Evolutionary conservation across 2,329 filamentous ascomycete genomes (phyloP), one percentile per base, ranked within the genome.

Genomic region (Botrytis medusae): DNA sequence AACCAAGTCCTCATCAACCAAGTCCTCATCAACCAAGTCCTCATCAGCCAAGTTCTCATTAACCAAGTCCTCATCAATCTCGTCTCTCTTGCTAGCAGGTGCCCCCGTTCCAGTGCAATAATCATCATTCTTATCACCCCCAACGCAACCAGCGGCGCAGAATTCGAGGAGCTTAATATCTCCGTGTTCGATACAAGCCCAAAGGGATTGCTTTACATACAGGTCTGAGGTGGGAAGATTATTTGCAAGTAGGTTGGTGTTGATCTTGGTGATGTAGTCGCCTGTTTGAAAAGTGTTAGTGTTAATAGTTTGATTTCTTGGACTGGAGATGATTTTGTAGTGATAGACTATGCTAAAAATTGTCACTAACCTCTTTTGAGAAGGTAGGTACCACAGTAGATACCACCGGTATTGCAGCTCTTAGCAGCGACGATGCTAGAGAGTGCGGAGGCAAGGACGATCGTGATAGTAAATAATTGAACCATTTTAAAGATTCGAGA

Each of bases 51-150:
- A 37, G 40, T 42, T 10, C 2, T 12, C 46, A 7, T 4, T 6
- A 32, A 6, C 20, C n/a, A 18, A 16, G 18, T 34, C 32, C 1
- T 32, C 61, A 6, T 64, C 62, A 64, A 64, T 8, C 18, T 32
- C 62, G 4, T 64, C 62, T 48, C 62, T 64, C 29, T 64, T 64
- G 10, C 62, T 44, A 64, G 62, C 40, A 44, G 40, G n/a, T 12
- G 9, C 40, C 18, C 22, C 25, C 22, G 25, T 64, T 8, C 62
- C 62, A 16, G 62, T 64, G 8, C 62, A 64, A 18, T 48, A 65
- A 65, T 65, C 62, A 37, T 65, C 62, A 44, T 65, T 65, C 1
- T 34, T 65, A 48, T 65, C 62, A 25, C 62, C 62, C 1, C 62
- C 42, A 34, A 65, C 29, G 29, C 62, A 65, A 18, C 42, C 62